Evolutionary conservation across 495 filamentous ascomycete genomes (phyloP), one percentile per base, ranked within the genome.

Genomic region (Hamigera avellanea): DNA sequence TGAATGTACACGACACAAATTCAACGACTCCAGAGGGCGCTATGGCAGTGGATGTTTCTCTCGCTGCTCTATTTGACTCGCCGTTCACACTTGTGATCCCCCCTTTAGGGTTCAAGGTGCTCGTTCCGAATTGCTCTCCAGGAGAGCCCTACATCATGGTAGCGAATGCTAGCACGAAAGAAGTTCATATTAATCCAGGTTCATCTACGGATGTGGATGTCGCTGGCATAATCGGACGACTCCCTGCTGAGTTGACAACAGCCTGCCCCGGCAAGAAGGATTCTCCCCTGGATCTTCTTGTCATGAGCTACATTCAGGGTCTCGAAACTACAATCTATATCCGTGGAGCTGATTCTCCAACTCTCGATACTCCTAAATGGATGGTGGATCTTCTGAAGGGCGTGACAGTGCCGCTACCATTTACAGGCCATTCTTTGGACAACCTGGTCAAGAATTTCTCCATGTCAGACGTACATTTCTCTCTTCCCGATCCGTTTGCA

Each of bases 391-490:
- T 98, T 14, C 64, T 95, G 14, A 77, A 75, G 32, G 86, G 78
- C 48, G 70, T 95, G 45, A 86, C 81, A 3, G 68, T 98, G 6
- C 89, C 88, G 2, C 63, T 95, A 26, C 76, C 83, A 6, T 83
- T 95, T 33, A 82, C 84, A 0, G 87, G 86, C 13, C 73, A 78
- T 37, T 73, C 75, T 2, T 73, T 95, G 45, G 86, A 83, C 35
- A 75, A 83, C 43, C 51, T 93, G 14, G 78, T 98, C 52, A 79
- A 76, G 39, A 87, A 86, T 37, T 93, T 98, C 54, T 80, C 82
- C 21, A 64, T 95, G 46, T 72, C 76, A 1, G 72, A 94, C 53
- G 84, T 89, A 7, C 75, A 86, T 46, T 91, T 98, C 54, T 73
- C 67, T 19, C 61, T 98, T 29, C 91, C 91, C 1, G 68, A 83